A percentile compares a stretch with the other conserved stretches of the same genome.
Evolutionary conservation across 2,329 filamentous ascomycete genomes (phyloP).

Genomic region (Verticillium klebahnii): DNA sequence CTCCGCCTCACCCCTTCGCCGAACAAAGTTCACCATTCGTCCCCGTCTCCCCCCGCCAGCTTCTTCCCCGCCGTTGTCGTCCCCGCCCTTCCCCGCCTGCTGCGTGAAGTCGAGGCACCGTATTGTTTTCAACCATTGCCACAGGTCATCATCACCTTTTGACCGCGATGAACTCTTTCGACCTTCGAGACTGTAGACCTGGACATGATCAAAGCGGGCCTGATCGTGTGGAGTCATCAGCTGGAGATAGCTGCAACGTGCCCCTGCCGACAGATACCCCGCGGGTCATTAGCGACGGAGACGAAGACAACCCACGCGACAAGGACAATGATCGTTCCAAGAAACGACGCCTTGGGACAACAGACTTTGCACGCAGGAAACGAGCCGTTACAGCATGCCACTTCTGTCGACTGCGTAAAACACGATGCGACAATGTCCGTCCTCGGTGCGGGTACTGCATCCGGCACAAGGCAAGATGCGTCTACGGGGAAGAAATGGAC

Average conservation of each 20-base stretch:
- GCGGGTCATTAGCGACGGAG: background rate
- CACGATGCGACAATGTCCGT: slow-evolving; percentile 12
- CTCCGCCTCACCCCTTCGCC: background rate
- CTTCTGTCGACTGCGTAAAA: slow-evolving; percentile 9
- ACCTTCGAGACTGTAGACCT: background rate
- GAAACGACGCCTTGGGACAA: background rate
- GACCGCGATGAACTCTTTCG: background rate
- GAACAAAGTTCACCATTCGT: background rate
- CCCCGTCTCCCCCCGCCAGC: background rate
- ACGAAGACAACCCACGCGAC: background rate
- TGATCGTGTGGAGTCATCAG: too few relatives aligned
- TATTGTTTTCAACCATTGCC: background rate
- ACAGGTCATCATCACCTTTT: background rate
- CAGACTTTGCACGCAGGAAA: slow-evolving; percentile 2
- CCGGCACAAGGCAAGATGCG: slow-evolving; percentile 3
- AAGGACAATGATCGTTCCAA: background rate
- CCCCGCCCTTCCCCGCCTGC: background rate
- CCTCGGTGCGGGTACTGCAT: slow-evolving; percentile 8
- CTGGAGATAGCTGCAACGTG: background rate
- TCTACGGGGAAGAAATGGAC: slow-evolving; percentile 5
- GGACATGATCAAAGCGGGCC: too few relatives aligned
- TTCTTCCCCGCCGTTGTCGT: background rate
- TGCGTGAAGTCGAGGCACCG: background rate
- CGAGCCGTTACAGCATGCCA: slow-evolving; percentile 6
- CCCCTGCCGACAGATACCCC: background rate